Evolutionary conservation across 2,329 filamentous ascomycete genomes (phyloP).

Genomic region (Neonectria magnoliae): DNA sequence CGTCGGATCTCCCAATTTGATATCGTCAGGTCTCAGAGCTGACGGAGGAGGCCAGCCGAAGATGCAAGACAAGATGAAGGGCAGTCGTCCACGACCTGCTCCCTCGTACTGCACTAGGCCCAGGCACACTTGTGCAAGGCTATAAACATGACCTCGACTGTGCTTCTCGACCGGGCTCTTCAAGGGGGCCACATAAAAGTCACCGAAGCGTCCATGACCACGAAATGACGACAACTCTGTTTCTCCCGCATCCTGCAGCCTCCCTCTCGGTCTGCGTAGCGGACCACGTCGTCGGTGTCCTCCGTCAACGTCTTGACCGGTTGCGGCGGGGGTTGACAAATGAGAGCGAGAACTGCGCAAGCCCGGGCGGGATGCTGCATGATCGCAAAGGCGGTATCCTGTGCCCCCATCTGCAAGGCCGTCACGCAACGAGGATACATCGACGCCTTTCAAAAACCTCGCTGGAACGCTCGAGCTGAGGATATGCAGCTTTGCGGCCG

Average conservation of each 20-base stretch:
- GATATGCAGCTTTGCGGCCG: slow-evolving; percentile 3
- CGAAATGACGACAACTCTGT: slow-evolving; percentile 1
- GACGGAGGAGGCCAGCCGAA: neutral
- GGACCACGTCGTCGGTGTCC: slow-evolving; percentile 11
- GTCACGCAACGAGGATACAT: neutral
- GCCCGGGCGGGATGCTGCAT: slow-evolving; percentile 16
- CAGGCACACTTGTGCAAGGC: slow-evolving; percentile 23
- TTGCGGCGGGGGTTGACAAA: slow-evolving; percentile 19
- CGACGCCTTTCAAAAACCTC: neutral
- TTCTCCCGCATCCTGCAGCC: slow-evolving; percentile 9
- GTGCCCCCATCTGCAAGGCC: neutral
- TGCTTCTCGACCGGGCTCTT: slow-evolving; percentile 17
- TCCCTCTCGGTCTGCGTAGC: slow-evolving; percentile 19
- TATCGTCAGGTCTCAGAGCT: neutral
- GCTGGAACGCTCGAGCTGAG: neutral
- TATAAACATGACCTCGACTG: slow-evolving; percentile 10
- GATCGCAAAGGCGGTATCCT: neutral
- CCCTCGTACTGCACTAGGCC: neutral
- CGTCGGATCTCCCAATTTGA: neutral
- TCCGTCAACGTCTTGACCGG: slow-evolving; percentile 16
- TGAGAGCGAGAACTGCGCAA: slow-evolving; percentile 6
- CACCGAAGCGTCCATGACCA: neutral
- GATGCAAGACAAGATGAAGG: neutral
- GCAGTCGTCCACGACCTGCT: neutral
- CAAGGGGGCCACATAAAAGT: too few species aligned